Evolutionary conservation across 2,329 filamentous ascomycete genomes (phyloP), one percentile per base, ranked within the genome.

Genomic region (Chrysoporthe puriensis): DNA sequence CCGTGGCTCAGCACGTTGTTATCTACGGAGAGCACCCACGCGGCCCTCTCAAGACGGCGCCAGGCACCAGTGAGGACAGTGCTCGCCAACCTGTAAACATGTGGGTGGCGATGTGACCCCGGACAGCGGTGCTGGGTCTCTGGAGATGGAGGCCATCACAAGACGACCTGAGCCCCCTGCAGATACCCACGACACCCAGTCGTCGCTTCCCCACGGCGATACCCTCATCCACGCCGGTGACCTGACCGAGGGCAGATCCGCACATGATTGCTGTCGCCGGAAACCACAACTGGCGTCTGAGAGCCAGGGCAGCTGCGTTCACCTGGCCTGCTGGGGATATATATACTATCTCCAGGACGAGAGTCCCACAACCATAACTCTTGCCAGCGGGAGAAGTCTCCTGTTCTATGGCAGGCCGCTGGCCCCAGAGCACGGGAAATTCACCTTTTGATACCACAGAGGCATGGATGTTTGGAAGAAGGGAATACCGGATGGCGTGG

Each of bases 241-340:
- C 68, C 75, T 85, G n/a, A 83, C 81, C 0, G 74, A 81, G 62
- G 75, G n/a, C 44, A 46, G 14, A 46, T 18, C 76, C 66, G 6
- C 71, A 80, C 73, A 85, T 85, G 71, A 74, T 84, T 54, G 76
- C 83, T 4, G 73, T 85, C 6, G 82, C 78, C 18, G 83, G 82
- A 3, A 85, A 84, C 63, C 82, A 84, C 67, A 81, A 84, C 21
- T 43, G 52, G 36, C 36, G 52, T 2, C 42, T n/a, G 26, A n/a
- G 44, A 14, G 3, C 44, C 4, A 0, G 44, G 8, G 18, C 2
- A 42, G 43, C 43, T 18, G 11, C 16, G 11, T 13, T 6, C 34
- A 42, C 8, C 59, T 2, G 34, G 70, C 79, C 7, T 68, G 73
- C 21, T 80, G 78, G 77, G 75, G 74, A n/a, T 70, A 71, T 50